Evolutionary conservation across 495 filamentous ascomycete genomes (phyloP), one percentile per base, ranked within the genome.

Genomic region (Lepraria neglecta): DNA sequence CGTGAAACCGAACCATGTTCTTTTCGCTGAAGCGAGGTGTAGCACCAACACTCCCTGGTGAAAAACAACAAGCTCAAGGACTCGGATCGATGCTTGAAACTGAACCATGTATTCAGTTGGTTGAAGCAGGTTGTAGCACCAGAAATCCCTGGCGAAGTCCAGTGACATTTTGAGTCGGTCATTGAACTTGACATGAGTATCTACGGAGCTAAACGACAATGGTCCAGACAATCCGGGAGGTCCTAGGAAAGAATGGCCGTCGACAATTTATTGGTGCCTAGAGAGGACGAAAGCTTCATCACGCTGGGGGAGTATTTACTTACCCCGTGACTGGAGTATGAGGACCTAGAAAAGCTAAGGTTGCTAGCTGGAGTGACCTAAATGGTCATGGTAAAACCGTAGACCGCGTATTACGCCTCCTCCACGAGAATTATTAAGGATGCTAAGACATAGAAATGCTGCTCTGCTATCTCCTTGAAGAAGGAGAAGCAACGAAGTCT

Each of bases 371-470:
- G 31, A 52, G 17, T 17, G 27, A 11, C 15, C 30, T 31, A 31
- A 52, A 52, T 31, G 3, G 6, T 31, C 17, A n/a, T 31, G 48
- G 48, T 52, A 10, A 52, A 52, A 52, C 48, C 27, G 48, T 52
- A n/a, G 24, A 31, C 31, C 28, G 31, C 35, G 35, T 38, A 38
- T 38, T 10, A 38, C 35, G 15, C 48, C 28, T 33, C 28, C 48
- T 27, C 48, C 48, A 52, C 48, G 5, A 2, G 31, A 52, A n/a
- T 31, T 17, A 4, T 31, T 31, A 28, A 10, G 31, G 24, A 14
- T 31, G 27, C 48, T 28, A 24, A 52, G 27, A 52, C 48, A 52
- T 31, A 31, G 28, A 5, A 33, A 52, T 52, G 27, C 48, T 52
- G 28, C 48, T 52, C 27, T 52, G 48, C 48, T 33, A 30, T 52